These are phyloP conservation scores for Eragrostis nindensis DNA, from an alignment of 176 grass and related monocot species.

Conservation along the genomic window DNA sequence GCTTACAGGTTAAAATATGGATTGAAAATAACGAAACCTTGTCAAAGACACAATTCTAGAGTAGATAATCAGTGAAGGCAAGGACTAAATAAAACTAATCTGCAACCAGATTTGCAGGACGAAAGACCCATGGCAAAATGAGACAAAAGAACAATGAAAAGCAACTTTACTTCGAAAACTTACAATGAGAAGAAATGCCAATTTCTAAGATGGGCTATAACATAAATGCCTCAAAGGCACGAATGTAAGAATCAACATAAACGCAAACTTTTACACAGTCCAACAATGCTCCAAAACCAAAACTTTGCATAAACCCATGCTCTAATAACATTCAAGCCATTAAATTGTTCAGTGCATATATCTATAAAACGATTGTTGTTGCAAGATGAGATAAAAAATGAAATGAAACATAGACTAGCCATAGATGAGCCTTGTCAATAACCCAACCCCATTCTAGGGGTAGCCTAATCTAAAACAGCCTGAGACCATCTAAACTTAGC, in stretches of 20 bases:
- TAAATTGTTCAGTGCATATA: neutral
- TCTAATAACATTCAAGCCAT: neutral
- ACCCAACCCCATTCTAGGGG: neutral
- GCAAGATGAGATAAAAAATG: neutral
- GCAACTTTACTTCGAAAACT: too few relatives aligned
- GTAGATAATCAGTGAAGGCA: neutral
- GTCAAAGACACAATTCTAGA: neutral
- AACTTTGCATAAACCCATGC: neutral
- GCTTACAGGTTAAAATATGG: neutral
- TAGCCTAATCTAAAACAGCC: neutral
- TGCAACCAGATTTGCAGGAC: slow-evolving; percentile 11
- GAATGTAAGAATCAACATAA: slow-evolving; percentile 1
- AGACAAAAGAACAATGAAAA: neutral
- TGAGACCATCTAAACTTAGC: neutral
- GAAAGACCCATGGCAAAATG: neutral
- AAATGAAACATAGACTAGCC: neutral
- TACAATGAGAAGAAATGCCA: too few relatives aligned
- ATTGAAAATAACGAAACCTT: neutral
- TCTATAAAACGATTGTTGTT: neutral
- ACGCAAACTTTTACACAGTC: neutral
- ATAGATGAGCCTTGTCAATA: neutral
- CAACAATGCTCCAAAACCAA: neutral
- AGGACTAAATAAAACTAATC: slow-evolving; percentile 14
- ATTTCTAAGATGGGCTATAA: neutral
- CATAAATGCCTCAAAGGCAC: neutral